Evolutionary conservation across 768 basidiomycete species (phyloP).

Genomic region (Phaffia tasmanica): DNA sequence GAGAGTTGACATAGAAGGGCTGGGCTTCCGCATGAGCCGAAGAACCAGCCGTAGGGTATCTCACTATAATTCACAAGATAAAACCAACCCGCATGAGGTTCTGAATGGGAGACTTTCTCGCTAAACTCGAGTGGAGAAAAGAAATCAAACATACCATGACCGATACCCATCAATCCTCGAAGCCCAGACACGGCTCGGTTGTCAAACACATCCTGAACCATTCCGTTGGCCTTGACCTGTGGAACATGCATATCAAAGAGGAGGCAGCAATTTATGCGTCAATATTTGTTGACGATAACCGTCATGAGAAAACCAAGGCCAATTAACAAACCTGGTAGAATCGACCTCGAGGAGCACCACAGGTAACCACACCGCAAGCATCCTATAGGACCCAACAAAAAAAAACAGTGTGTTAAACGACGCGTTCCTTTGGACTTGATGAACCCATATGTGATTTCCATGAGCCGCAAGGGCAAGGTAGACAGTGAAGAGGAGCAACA

Average conservation of each 20-base stretch:
- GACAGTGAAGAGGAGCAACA: too few relatives aligned
- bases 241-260: not conserved
- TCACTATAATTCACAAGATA: conserved; percentile 47
- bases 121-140: too few relatives aligned
- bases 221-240: conserved; percentile 78
- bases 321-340: conserved; percentile 65
- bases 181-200: conserved; percentile 60
- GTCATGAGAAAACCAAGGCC: not conserved
- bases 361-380: conserved; percentile 93
- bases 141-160: conserved; percentile 58
- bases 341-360: conserved; percentile 74
- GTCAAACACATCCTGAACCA: conserved; percentile 97
- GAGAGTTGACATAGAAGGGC: conserved; percentile 99
- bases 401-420: not conserved
- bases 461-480: not conserved
- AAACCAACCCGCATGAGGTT: not conserved
- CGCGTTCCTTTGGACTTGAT: too few relatives aligned
- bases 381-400: conserved; percentile 49
- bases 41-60: conserved; percentile 96
- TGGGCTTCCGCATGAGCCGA: conserved; percentile 95
- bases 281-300: not conserved
- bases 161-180: conserved; percentile 91
- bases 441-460: not conserved
- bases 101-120: not conserved
- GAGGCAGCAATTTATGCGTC: not conserved